phyloP scores from a whole-genome alignment of 1,284 basidiomycete genomes.

The Trichosporon inkin region DNA sequence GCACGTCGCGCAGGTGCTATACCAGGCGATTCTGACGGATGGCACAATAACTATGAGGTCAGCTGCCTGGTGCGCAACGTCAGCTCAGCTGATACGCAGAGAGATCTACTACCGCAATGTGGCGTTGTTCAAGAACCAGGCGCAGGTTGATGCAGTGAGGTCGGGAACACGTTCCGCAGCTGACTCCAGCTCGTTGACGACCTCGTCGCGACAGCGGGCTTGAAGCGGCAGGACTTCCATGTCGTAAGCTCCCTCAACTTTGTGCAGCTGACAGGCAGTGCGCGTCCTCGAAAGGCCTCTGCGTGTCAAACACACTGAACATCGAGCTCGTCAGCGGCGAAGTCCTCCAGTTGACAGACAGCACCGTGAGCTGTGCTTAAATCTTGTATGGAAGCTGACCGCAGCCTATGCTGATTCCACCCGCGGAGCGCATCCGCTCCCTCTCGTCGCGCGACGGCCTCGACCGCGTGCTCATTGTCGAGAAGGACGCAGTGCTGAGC shows the following conservation, averaged over 20 bases:
- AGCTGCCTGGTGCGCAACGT: not conserved
- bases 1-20: constrained; percentile 30
- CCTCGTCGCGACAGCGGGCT: constrained; percentile 70
- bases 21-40: constrained; percentile 34
- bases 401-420: constrained; percentile 71
- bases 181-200: constrained; percentile 74
- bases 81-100: constrained; percentile 53
- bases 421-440: constrained; percentile 62
- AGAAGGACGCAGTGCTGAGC: constrained; percentile 66
- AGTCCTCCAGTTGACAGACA: constrained; percentile 54
- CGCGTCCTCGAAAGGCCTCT: constrained; percentile 78
- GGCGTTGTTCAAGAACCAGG: constrained; percentile 66
- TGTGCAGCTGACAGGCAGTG: constrained; percentile 54
- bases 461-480: constrained; percentile 75
- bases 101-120: constrained; percentile 85
- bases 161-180: not conserved
- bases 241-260: constrained; percentile 58
- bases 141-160: constrained; percentile 66
- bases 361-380: constrained; percentile 54
- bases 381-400: not conserved
- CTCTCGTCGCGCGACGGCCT: constrained; percentile 58
- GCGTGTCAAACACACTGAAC: constrained; percentile 63
- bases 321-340: constrained; percentile 62
- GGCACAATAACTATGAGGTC: constrained; percentile 38
- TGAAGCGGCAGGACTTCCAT: constrained; percentile 70